phyloP scores from a whole-genome alignment of 257 asterid species.

The Scutellaria galericulata region DNA sequence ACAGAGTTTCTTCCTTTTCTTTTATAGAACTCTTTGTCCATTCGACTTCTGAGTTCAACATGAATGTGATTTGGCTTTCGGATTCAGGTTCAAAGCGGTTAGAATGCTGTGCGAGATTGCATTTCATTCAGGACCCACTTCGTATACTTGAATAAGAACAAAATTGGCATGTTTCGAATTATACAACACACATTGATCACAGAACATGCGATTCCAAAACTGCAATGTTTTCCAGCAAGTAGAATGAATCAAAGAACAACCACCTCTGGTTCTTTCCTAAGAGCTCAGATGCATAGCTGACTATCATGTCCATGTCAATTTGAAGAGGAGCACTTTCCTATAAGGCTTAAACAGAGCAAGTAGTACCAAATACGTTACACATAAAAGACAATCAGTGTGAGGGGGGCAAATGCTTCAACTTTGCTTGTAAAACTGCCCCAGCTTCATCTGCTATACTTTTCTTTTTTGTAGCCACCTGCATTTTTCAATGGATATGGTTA shows the following conservation, averaged over 20 bases:
- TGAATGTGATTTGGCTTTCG: too few relatives aligned
- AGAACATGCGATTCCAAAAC: not conserved
- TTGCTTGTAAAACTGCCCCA: conserved; percentile 76
- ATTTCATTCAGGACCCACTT: not conserved
- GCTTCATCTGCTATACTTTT: conserved; percentile 82
- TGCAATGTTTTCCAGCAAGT: not conserved
- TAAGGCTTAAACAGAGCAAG: not conserved
- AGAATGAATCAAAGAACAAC: not conserved
- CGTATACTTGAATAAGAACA: too few relatives aligned
- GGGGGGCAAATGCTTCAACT: conserved; percentile 63
- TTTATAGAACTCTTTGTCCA: too few relatives aligned
- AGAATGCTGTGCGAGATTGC: not conserved
- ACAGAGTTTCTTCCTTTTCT: not conserved
- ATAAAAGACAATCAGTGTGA: conserved; percentile 39
- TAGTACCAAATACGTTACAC: conserved; percentile 16
- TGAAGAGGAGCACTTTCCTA: not conserved
- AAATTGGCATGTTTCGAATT: not conserved
- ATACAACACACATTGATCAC: not conserved
- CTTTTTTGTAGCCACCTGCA: conserved; percentile 85
- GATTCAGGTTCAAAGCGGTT: too few relatives aligned
- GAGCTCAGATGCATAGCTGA: not conserved
- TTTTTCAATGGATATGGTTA: conserved; percentile 19
- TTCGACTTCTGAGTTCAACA: too few relatives aligned
- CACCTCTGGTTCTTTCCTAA: not conserved
- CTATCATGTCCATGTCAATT: not conserved